phyloP scores from a whole-genome alignment of 345 rosid species.

The Firmiana major region DNA sequence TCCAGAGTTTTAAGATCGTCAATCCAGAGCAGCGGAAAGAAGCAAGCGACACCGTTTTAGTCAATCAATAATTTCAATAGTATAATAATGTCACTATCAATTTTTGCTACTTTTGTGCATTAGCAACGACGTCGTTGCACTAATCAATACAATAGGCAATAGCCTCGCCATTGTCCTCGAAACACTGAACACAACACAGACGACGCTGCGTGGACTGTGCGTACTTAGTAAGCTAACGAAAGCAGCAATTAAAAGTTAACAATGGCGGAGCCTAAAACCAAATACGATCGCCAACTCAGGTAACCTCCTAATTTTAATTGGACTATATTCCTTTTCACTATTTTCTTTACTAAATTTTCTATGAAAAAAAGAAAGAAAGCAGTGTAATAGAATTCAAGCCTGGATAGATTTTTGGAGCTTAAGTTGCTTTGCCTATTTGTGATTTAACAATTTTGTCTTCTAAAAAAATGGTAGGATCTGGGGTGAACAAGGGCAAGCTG shows the following conservation, averaged over 20 bases:
- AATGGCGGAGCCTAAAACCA: constrained; percentile 80
- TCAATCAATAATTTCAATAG: background rate
- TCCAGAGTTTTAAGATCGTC: background rate
- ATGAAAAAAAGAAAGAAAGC: too few species aligned
- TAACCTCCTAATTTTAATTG: background rate
- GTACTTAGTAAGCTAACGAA: constrained; percentile 18
- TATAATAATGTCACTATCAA: too few species aligned
- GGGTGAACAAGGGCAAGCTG: constrained; percentile 95
- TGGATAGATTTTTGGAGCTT: background rate
- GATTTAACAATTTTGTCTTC: background rate
- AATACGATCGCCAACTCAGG: constrained; percentile 99
- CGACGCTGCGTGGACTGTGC: background rate
- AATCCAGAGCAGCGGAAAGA: background rate
- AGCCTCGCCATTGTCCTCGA: background rate
- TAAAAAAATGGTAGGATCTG: constrained; percentile 56
- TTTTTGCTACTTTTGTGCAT: background rate
- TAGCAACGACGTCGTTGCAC: background rate
- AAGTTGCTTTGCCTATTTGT: background rate
- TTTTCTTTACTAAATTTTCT: too few species aligned
- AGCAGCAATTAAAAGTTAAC: background rate
- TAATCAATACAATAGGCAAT: background rate
- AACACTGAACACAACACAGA: background rate
- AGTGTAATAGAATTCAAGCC: background rate
- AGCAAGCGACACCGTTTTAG: background rate
- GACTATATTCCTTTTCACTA: background rate